Conservation (phyloP, 2,329 filamentous ascomycete genomes). For the Cladosporium sp. region DNA sequence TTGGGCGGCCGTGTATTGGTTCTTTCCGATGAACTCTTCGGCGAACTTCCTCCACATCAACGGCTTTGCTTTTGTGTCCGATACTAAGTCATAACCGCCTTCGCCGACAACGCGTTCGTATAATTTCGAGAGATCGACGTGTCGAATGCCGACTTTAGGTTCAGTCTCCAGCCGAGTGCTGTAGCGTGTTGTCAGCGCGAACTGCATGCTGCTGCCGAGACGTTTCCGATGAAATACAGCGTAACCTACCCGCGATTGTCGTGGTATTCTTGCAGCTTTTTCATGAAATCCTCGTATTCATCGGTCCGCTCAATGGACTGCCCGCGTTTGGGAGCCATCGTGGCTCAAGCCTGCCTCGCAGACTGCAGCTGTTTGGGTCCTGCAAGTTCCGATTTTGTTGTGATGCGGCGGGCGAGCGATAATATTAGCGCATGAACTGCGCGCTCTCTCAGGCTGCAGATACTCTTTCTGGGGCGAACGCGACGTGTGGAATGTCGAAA, state of each 20-base stretch:
- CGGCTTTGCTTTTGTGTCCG: constrained; percentile 63
- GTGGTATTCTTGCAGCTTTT: constrained; percentile 66
- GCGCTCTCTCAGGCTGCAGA: background rate
- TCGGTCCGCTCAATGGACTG: constrained; percentile 43
- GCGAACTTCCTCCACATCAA: constrained; percentile 78
- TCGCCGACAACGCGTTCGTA: constrained; percentile 70
- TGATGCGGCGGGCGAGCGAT: background rate
- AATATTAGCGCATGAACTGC: background rate
- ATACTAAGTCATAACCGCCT: constrained; percentile 79
- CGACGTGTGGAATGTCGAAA: too few relatives aligned
- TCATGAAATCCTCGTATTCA: constrained; percentile 75
- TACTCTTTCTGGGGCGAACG: too few relatives aligned
- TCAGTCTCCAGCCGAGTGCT: constrained; percentile 70
- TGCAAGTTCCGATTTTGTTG: background rate
- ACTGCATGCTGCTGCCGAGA: background rate
- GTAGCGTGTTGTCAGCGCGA: constrained; percentile 16
- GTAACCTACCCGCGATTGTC: constrained; percentile 60
- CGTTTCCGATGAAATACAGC: background rate
- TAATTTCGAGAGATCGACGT: constrained; percentile 70
- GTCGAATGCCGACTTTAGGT: constrained; percentile 70
- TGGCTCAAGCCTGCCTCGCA: background rate
- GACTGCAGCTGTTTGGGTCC: background rate
- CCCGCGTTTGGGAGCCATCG: constrained; percentile 43
- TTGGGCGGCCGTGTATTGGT: constrained; percentile 70
- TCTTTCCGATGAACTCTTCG: constrained; percentile 67